Evolutionary conservation across 2,329 filamentous ascomycete species (phyloP).

Genomic region (Plectosphaerella sp.): DNA sequence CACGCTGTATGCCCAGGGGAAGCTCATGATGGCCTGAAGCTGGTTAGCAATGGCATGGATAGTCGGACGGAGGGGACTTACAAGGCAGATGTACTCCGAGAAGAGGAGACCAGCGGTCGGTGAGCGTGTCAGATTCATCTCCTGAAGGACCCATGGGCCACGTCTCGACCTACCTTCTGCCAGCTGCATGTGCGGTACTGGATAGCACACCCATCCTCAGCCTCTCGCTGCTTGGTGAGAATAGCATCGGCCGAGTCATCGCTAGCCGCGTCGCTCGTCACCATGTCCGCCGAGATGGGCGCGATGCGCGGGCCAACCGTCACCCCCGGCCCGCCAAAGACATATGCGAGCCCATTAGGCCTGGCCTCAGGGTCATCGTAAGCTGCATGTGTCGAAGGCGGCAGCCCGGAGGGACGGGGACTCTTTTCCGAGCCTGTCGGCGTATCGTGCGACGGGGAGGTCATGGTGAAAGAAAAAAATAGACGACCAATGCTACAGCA

Average conservation of each 20-base stretch:
- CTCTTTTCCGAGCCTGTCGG: not conserved
- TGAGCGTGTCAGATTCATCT: not conserved
- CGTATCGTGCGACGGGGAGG: no score
- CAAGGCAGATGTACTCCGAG: conserved; percentile 77
- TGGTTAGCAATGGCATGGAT: not conserved
- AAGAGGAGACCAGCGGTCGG: conserved; percentile 81
- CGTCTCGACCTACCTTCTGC: conserved; percentile 59
- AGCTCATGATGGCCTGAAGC: conserved; percentile 74
- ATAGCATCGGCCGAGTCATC: conserved; percentile 44
- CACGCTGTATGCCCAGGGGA: conserved; percentile 87
- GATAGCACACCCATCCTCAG: conserved; percentile 75
- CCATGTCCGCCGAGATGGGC: conserved; percentile 31
- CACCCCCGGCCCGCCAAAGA: conserved; percentile 33
- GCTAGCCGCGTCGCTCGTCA: conserved; percentile 28
- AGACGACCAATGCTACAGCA: no score
- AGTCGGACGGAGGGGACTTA: conserved; percentile 8
- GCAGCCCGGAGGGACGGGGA: not conserved
- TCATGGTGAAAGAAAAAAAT: no score
- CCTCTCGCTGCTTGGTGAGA: conserved; percentile 63
- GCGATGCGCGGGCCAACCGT: conserved; percentile 48
- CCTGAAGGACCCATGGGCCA: not conserved
- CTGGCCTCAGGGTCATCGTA: not conserved
- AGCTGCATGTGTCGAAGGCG: not conserved
- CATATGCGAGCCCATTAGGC: not conserved
- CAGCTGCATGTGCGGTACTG: conserved; percentile 92